A percentile compares a stretch with the other conserved stretches of the same genome.
Evolutionary conservation across 1,284 basidiomycete genomes (phyloP).

Genomic region (Mycena citricolor): DNA sequence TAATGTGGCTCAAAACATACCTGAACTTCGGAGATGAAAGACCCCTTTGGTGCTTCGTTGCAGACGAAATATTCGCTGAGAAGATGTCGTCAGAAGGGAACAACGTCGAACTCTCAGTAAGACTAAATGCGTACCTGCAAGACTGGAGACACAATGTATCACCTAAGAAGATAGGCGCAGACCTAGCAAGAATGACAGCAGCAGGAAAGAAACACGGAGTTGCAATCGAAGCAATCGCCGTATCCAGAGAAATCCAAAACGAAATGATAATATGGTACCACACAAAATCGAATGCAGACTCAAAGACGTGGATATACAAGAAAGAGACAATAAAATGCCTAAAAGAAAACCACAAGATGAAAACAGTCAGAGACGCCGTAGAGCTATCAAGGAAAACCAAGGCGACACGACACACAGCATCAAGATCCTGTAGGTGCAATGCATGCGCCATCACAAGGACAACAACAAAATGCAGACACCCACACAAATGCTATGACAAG

Average conservation of each 20-base stretch:
- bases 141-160: conserved; percentile 1
- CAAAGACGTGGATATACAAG: neutral
- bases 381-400: neutral
- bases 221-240: conserved; percentile 13
- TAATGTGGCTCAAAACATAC: conserved; percentile 21
- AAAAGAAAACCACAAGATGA: neutral
- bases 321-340: conserved; percentile 1
- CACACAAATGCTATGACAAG: neutral
- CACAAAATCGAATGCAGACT: neutral
- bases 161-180: neutral
- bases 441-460: neutral
- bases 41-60: conserved; percentile 19
- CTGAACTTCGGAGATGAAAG: conserved; percentile 9
- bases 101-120: conserved; percentile 6
- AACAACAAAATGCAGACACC: neutral
- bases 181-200: conserved; percentile 10
- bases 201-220: conserved; percentile 13
- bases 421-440: neutral
- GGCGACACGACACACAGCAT: neutral
- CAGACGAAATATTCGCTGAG: conserved; percentile 17
- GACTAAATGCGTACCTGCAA: conserved; percentile 22
- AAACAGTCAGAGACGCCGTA: neutral
- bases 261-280: conserved; percentile 22
- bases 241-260: conserved; percentile 10
- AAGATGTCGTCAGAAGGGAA: neutral